Percentiles rank a stretch among this genome's conserved stretches.
These are phyloP conservation scores for Dalbergia oliveri DNA, from an alignment of 306 rosid genomes.

Conservation along the genomic window DNA sequence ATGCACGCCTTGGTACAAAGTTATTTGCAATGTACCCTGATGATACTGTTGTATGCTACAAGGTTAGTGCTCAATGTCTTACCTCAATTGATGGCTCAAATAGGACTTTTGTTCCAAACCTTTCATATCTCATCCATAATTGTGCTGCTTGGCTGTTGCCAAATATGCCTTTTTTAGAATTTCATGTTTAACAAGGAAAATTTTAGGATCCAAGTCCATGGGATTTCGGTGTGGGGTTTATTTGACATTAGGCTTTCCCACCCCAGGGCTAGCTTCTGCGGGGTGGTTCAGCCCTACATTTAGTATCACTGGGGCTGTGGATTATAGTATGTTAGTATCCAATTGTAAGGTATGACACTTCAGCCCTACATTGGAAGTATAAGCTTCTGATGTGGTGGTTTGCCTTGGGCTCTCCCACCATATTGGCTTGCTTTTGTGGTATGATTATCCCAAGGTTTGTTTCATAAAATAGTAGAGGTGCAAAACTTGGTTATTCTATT, in stretches of 20 bases:
- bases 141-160: slow-evolving; percentile 27
- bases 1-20: slow-evolving; percentile 97
- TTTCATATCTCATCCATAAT: slow-evolving; percentile 19
- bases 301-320: too few relatives aligned
- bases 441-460: neutral
- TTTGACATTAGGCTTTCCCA: too few relatives aligned
- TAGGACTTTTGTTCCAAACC: slow-evolving; percentile 15
- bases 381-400: neutral
- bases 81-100: slow-evolving; percentile 20
- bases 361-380: neutral
- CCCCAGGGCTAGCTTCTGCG: too few relatives aligned
- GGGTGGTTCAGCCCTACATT: too few relatives aligned
- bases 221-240: too few relatives aligned
- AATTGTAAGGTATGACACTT: neutral
- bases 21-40: slow-evolving; percentile 99
- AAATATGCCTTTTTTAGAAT: slow-evolving; percentile 9
- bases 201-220: neutral
- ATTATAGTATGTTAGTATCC: too few relatives aligned
- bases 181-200: slow-evolving; percentile 22
- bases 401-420: too few relatives aligned
- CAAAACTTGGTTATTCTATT: too few relatives aligned
- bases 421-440: neutral
- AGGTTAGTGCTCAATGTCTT: slow-evolving; percentile 64
- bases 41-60: slow-evolving; percentile 91
- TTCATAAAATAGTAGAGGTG: too few relatives aligned